Evolutionary conservation across 495 filamentous ascomycete species (phyloP).

Genomic region (Penicillium coffeae): DNA sequence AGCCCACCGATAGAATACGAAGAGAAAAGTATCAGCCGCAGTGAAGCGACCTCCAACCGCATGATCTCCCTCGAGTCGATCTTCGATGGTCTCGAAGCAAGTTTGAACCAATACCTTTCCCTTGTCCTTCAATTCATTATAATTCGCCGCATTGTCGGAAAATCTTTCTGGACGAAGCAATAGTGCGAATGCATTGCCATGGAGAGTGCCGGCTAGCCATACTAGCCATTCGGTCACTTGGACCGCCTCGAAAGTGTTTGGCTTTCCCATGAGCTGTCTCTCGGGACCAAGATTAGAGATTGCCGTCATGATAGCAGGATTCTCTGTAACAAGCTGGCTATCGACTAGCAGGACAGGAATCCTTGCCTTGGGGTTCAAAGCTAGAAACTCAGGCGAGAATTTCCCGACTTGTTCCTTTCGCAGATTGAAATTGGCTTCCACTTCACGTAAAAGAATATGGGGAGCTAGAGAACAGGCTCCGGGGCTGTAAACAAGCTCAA

Average conservation of each 20-base stretch:
- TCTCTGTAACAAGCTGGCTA: not conserved
- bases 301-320: not conserved
- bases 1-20: not conserved
- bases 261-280: not conserved
- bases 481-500: not conserved
- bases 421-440: not conserved
- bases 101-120: not conserved
- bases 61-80: not conserved
- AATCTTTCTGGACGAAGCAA: not conserved
- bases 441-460: not conserved
- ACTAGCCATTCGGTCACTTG: not conserved
- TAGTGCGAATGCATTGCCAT: not conserved
- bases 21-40: not conserved
- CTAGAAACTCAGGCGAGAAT: not conserved
- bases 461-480: not conserved
- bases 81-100: not conserved
- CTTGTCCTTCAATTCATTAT: not conserved
- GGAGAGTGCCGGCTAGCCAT: not conserved
- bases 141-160: not conserved
- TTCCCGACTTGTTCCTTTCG: not conserved
- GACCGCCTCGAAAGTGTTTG: not conserved
- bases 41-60: not conserved
- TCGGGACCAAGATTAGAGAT: not conserved
- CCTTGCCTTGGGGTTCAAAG: not conserved
- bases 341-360: not conserved